Base-by-base conservation (phyloP, 176 grass and related monocot species). In the Zoysia pacifica region DNA sequence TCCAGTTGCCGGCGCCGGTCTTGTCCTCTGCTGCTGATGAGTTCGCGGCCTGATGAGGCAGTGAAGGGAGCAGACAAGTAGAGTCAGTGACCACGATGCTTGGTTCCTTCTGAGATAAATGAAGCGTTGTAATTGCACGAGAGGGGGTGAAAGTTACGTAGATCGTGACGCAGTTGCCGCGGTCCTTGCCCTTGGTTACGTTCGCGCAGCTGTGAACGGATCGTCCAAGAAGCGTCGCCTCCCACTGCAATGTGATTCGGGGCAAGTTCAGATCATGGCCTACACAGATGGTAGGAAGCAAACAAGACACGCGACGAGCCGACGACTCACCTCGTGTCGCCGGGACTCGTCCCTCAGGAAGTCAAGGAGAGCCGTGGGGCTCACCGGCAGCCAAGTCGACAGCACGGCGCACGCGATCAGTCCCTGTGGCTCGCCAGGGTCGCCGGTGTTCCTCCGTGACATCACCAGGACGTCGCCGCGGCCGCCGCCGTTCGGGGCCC, bases 101-200 rank as follows among this genome's bases (percentile, higher is more conserved):
- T 16, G 19, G 8, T 11, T 39, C 59, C 44, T 5, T 50, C 28
- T 0, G 43, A 35, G 45, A 18, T 65, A 2, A 65, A 40, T 40
- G 13, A 37, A 7, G 12, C 62, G 36, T 41, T 12, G 36, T 11
- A 7, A 20, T 46, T 7, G 44, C 28, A 2, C 3, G 13, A 39
- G 14, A 4, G 28, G 11, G 67, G 42, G 1, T 15, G 67, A 35
- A 67, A 60, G 82, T 88, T 85, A 92, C 91, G 47, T 97, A 86
- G 74, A 87, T 73, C 14, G 84, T 73, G 53, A 93, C 84, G 48
- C 78, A 88, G 89, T 97, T 97, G 44, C 89, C 76, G 4, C 85
- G 94, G 73, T 91, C 84, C 81, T 93, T 87, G 7, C 94, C 91
- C 82, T 91, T 97, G 1, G 87, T 76, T 48, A 97, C 72, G 65